A percentile compares a stretch with the other conserved stretches of the same genome.
Conservation (phyloP, 2,329 filamentous ascomycete species). For the Lasiodiplodia hormozganensis region DNA sequence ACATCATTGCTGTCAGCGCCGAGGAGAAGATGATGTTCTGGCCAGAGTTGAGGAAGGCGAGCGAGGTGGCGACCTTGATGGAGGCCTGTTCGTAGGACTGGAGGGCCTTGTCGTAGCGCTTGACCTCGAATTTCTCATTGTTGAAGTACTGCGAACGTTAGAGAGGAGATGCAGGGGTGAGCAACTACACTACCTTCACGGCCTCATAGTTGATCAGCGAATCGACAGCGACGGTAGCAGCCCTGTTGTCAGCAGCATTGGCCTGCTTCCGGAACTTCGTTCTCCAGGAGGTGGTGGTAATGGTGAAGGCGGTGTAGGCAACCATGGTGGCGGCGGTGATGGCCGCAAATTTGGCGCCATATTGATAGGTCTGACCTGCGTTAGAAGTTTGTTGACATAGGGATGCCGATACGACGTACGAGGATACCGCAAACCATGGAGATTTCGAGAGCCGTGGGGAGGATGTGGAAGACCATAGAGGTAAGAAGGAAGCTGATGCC, state of each 20-base stretch:
- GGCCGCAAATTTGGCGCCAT: slow-evolving; percentile 87
- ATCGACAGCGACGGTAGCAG: slow-evolving; percentile 93
- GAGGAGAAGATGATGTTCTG: slow-evolving; percentile 98
- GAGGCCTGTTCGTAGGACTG: slow-evolving; percentile 89
- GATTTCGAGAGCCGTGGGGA: slow-evolving; percentile 93
- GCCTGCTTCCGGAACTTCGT: slow-evolving; percentile 95
- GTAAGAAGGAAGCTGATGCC: slow-evolving; percentile 97
- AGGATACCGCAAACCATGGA: slow-evolving; percentile 94
- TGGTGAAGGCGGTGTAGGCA: slow-evolving; percentile 95
- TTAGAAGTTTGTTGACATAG: neutral
- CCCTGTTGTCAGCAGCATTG: slow-evolving; percentile 95
- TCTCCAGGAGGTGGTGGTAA: slow-evolving; percentile 94
- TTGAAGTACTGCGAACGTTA: slow-evolving; percentile 75
- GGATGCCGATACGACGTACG: slow-evolving; percentile 47
- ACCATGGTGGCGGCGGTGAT: slow-evolving; percentile 92
- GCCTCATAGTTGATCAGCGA: slow-evolving; percentile 99
- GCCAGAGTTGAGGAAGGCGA: slow-evolving; percentile 90
- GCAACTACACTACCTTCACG: slow-evolving; percentile 67
- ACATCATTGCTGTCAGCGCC: slow-evolving; percentile 97
- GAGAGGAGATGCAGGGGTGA: neutral
- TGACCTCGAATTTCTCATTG: slow-evolving; percentile 94
- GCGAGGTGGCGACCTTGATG: slow-evolving; percentile 94
- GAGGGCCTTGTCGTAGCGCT: slow-evolving; percentile 86
- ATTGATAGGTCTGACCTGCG: slow-evolving; percentile 77
- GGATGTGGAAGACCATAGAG: slow-evolving; percentile 97